phyloP scores from a whole-genome alignment of 176 grass and related monocot genomes.

The Rhynchospora tenuis region DNA sequence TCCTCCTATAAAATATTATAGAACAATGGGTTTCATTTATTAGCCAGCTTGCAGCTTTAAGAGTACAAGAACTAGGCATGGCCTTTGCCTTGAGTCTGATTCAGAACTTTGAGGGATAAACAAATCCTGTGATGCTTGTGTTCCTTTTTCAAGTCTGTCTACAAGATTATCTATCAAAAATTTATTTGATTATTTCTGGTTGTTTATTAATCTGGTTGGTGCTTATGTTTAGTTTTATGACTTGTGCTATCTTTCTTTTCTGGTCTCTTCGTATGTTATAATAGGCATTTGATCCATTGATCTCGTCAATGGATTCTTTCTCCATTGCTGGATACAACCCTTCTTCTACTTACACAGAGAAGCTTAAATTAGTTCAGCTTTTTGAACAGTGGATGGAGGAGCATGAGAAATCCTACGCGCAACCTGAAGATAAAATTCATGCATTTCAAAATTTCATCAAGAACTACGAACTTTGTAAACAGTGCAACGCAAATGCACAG shows the following conservation, averaged over 20 bases:
- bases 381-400: conserved; percentile 33
- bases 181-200: background rate
- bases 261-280: background rate
- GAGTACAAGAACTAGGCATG: background rate
- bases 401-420: conserved; percentile 27
- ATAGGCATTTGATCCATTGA: conserved; percentile 78
- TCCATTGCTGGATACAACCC: conserved; percentile 28
- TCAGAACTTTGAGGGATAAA: background rate
- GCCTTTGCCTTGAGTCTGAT: background rate
- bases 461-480: conserved; percentile 22
- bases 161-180: background rate
- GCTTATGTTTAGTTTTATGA: background rate
- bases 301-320: conserved; percentile 81
- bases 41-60: background rate
- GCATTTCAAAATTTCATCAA: conserved; percentile 34
- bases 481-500: background rate
- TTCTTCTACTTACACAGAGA: conserved; percentile 5
- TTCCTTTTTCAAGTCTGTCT: background rate
- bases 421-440: conserved; percentile 23
- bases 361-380: background rate
- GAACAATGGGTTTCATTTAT: background rate
- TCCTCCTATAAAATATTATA: background rate
- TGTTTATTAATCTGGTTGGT: background rate
- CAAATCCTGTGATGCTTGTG: background rate
- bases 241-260: background rate